Base-by-base conservation (phyloP, 1,284 basidiomycete species). In the Chondrostereum purpureum region DNA sequence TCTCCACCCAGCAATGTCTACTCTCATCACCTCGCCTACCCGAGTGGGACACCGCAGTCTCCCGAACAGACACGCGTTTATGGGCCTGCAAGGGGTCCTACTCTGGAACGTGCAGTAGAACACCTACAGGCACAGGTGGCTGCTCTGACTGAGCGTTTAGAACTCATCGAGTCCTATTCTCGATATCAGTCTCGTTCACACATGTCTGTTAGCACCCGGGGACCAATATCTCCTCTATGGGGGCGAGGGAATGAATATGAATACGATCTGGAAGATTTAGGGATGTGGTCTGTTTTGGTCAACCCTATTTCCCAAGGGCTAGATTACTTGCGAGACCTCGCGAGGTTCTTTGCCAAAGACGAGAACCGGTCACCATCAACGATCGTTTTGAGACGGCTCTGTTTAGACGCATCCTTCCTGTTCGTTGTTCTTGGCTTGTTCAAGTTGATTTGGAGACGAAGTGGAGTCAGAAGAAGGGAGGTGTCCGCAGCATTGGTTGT, bases 91-190 rank as follows among this genome's bases (percentile, higher is more conserved):
- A 75, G 77, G 6, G 62, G 66, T 16, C 56, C 63, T 36, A 63
- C 69, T 24, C 66, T 92, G 39, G 88, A 91, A 58, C 74, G 75
- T 43, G 86, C 85, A 0, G 68, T 95, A 10, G 88, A 92, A 60
- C 83, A 78, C 51, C 78, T 93, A 45, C 94, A 98, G 60, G 83
- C 86, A 0, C 90, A 93, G 47, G 70, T 98, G 5, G 87, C 90
- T 1, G 92, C 93, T 1, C 73, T 98, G 31, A 87, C 84, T 24
- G 94, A 97, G 63, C 82, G 94, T 10, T 69, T 98, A 20, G 84
- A 90, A 53, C 72, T 75, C 4, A 66, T 94, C 14, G 92, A 94
- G 52, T 69, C 73, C 2, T 61, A 72, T 16, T 63, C 63, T 19
- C 56, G 61, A 18, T 58, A 61, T 35, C 60, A 64, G 33, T 64